Base-by-base conservation (phyloP, 768 basidiomycete genomes). In the Exsudoporus frostii region DNA sequence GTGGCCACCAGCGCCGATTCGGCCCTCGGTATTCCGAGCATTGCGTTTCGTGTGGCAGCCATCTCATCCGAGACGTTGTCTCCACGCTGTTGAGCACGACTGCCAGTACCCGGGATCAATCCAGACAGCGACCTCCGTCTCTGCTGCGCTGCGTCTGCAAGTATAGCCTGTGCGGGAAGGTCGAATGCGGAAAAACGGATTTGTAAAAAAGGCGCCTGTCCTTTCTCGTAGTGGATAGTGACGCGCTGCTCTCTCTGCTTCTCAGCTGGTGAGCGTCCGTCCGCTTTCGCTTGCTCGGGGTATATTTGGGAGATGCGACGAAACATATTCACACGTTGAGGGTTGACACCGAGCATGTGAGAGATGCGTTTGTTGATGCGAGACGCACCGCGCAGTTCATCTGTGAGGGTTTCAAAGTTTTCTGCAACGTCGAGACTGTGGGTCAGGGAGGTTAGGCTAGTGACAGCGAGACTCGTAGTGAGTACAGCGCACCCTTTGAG, bases 401-500 rank as follows among this genome's bases (percentile, higher is more conserved):
- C 65, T 10, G 62, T 53, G 53, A 85, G 69, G n/a, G 69, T 62
- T 40, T 67, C 67, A 60, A 85, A 83, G 61, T 82, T 79, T 60
- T 84, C 82, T 0, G 76, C 58, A 0, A 68, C 63, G 57, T 86
- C 84, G 22, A 83, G 62, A 8, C 85, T 85, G 51, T 17, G 51
- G 24, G 29, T 33, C 24, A 51, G 40, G 43, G 6, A 19, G 14
- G 42, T 58, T 24, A 51, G 43, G n/a, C 14, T 0, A 34, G 27
- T 14, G 22, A 32, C 13, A 34, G 14, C 1, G 37, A 48, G 33
- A 13, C 13, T 14, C 0, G 29, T n/a, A 20, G 41, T 8, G 10
- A 33, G 19, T 8, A n/a, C 2, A 24, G 68, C 82, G 51, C 55
- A 89, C 89, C 89, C 88, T 72, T 84, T 84, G 27, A 82, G 69